phyloP scores from a whole-genome alignment of 176 grass and related monocot genomes.

The Eragrostis nindensis region DNA sequence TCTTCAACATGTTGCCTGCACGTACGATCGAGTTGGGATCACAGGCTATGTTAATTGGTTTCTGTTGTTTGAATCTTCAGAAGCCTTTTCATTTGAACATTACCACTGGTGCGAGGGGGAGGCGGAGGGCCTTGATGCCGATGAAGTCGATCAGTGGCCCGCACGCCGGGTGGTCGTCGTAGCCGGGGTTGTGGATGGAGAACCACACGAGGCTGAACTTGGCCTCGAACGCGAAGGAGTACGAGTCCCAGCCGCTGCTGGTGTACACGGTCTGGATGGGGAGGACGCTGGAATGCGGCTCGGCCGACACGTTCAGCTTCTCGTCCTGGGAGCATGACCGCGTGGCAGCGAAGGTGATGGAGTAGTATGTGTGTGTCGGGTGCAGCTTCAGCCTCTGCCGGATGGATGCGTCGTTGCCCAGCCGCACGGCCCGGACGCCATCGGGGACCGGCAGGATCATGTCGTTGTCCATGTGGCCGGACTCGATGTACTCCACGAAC shows the following conservation, averaged over 20 bases:
- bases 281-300: constrained; percentile 36
- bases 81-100: too few relatives aligned
- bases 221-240: constrained; percentile 57
- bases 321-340: constrained; percentile 61
- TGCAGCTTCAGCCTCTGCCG: constrained; percentile 44
- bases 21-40: too few relatives aligned
- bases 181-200: constrained; percentile 61
- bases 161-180: constrained; percentile 60
- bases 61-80: background rate
- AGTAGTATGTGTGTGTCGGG: constrained; percentile 40
- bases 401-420: constrained; percentile 53
- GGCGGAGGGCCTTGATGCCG: constrained; percentile 37
- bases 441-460: constrained; percentile 56
- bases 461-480: constrained; percentile 45
- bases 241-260: constrained; percentile 64
- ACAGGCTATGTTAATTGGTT: background rate
- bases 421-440: constrained; percentile 49
- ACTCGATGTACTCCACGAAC: constrained; percentile 67
- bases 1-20: constrained; percentile 53
- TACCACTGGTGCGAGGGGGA: constrained; percentile 28
- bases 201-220: constrained; percentile 31
- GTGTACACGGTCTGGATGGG: constrained; percentile 63
- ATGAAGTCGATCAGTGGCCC: constrained; percentile 56
- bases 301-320: constrained; percentile 57
- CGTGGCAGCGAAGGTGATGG: constrained; percentile 60